Percentiles rank a stretch among this genome's conserved stretches.
Evolutionary conservation across 2,329 filamentous ascomycete genomes (phyloP).

Genomic region (Botrytis aclada): DNA sequence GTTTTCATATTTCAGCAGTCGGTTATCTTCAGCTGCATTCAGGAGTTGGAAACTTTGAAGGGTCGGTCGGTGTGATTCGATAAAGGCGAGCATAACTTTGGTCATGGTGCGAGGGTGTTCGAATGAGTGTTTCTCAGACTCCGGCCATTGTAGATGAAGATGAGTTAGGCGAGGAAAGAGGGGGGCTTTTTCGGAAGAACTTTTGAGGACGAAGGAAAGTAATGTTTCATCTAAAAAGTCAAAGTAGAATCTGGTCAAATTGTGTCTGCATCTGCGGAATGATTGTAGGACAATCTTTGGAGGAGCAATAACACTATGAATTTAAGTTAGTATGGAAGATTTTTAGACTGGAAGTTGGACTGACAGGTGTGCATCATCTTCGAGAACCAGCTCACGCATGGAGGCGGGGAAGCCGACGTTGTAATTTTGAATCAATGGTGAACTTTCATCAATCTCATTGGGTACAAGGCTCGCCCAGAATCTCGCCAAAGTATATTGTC

Average conservation of each 20-base stretch:
- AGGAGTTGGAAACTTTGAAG: conserved; percentile 23
- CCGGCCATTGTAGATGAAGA: conserved; percentile 18
- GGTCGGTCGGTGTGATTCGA: conserved; percentile 12
- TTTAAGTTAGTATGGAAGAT: background rate
- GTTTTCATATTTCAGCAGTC: conserved; percentile 19
- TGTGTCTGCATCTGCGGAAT: conserved; percentile 14
- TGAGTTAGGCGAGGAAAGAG: conserved; percentile 15
- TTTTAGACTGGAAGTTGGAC: background rate
- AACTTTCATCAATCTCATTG: conserved; percentile 13
- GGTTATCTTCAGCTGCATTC: conserved; percentile 19
- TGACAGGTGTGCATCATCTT: conserved; percentile 19
- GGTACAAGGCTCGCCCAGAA: conserved; percentile 16
- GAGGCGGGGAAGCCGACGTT: conserved; percentile 17
- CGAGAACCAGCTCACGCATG: conserved; percentile 17
- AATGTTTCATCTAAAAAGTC: conserved; percentile 18
- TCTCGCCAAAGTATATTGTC: conserved; percentile 12
- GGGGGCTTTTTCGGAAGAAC: background rate
- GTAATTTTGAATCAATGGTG: conserved; percentile 7
- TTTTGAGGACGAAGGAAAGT: background rate
- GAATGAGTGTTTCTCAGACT: conserved; percentile 18
- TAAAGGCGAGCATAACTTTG: conserved; percentile 24
- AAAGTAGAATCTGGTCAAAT: conserved; percentile 16
- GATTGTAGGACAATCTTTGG: conserved; percentile 16
- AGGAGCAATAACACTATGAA: conserved; percentile 12
- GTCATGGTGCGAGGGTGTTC: conserved; percentile 24